Conservation (phyloP, 345 rosid genomes). For the Melaleuca alternifolia region DNA sequence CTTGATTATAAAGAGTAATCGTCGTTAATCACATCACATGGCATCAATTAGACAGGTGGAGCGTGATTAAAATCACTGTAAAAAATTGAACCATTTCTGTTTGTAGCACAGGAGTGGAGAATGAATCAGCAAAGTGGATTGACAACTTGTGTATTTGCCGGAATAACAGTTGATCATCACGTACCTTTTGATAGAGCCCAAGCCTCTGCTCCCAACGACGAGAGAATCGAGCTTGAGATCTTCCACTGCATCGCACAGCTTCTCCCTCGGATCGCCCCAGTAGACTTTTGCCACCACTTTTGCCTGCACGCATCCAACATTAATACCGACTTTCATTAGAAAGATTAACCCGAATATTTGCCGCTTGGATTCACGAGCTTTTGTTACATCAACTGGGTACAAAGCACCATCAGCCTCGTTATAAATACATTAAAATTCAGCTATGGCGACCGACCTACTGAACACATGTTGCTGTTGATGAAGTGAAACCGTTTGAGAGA, state of each 20-base stretch:
- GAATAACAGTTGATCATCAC: not conserved
- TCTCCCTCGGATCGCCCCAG: slow-evolving; percentile 60
- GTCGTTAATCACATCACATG: not conserved
- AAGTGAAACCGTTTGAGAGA: not conserved
- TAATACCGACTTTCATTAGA: not conserved
- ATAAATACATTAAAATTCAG: not conserved
- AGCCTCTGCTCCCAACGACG: slow-evolving; percentile 47
- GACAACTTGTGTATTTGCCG: not conserved
- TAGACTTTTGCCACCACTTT: slow-evolving; percentile 44
- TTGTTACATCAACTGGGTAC: not conserved
- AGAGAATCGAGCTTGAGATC: slow-evolving; percentile 36
- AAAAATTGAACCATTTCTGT: not conserved
- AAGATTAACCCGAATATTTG: not conserved
- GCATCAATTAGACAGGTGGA: not conserved
- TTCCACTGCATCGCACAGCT: slow-evolving; percentile 34
- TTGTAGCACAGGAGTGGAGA: not conserved
- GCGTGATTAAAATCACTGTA: not conserved
- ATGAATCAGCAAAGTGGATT: not conserved
- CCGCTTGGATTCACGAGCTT: not conserved
- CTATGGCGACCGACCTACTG: not conserved
- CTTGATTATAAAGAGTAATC: not conserved
- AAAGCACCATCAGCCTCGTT: not conserved
- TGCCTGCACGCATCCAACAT: slow-evolving; percentile 12
- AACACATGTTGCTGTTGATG: not conserved
- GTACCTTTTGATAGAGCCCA: slow-evolving; percentile 40